Conservation (phyloP, 2,329 filamentous ascomycete species). For the Phoma herbarum region DNA sequence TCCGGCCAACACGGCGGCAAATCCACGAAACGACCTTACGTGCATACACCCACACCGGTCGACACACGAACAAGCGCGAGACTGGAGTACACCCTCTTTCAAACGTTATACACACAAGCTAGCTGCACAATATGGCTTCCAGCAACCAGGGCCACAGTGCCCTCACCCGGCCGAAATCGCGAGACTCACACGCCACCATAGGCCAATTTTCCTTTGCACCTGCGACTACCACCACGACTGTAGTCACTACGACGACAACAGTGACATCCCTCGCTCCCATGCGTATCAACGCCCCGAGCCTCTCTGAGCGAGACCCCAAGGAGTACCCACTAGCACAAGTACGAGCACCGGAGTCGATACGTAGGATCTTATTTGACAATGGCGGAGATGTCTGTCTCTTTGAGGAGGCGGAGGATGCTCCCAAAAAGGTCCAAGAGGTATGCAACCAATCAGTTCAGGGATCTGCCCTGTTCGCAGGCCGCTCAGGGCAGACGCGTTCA, state of each 20-base stretch:
- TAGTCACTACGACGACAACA: constrained; percentile 93
- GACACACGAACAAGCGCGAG: constrained; percentile 4
- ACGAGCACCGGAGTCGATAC: constrained; percentile 81
- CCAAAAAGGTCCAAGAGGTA: constrained; percentile 64
- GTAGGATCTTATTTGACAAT: constrained; percentile 78
- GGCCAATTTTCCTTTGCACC: constrained; percentile 70
- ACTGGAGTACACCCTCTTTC: neutral
- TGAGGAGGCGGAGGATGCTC: constrained; percentile 67
- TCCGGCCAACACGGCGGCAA: constrained; percentile 4
- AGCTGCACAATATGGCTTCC: constrained; percentile 42
- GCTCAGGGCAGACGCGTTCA: constrained; percentile 28
- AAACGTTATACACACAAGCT: neutral
- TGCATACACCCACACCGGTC: neutral
- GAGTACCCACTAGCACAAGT: constrained; percentile 87
- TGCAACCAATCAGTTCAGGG: constrained; percentile 36
- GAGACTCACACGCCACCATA: constrained; percentile 55
- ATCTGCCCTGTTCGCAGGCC: constrained; percentile 30
- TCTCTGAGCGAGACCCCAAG: constrained; percentile 80
- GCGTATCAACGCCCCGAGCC: constrained; percentile 75
- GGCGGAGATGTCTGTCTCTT: constrained; percentile 69
- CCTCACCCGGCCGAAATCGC: constrained; percentile 39
- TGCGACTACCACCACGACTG: constrained; percentile 70
- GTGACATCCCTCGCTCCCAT: constrained; percentile 84
- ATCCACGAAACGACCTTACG: constrained; percentile 7
- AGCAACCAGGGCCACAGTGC: constrained; percentile 32